phyloP scores from a whole-genome alignment of 192 early-diverging fungal genomes.

The Backusella parvicylindrica region DNA sequence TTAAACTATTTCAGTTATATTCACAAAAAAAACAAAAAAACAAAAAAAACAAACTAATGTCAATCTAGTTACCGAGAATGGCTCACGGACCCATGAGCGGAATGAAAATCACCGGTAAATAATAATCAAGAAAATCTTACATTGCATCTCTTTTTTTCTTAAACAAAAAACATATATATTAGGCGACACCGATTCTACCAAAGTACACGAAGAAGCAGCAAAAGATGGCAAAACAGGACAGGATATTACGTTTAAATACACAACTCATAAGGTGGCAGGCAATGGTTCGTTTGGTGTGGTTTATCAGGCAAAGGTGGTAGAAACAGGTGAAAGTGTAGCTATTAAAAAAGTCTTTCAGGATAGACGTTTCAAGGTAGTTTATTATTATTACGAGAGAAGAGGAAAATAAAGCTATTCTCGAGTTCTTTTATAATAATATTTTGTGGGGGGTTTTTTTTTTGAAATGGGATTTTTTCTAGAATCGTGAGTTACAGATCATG shows the following conservation, averaged over 20 bases:
- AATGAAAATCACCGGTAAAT: constrained; percentile 34
- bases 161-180: background rate
- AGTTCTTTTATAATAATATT: background rate
- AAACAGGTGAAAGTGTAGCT: constrained; percentile 78
- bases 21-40: background rate
- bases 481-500: constrained; percentile 93
- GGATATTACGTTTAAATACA: constrained; percentile 83
- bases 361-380: constrained; percentile 89
- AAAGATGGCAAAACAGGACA: constrained; percentile 86
- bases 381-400: background rate
- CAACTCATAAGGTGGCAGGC: constrained; percentile 91
- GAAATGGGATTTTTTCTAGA: constrained; percentile 42
- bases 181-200: constrained; percentile 37
- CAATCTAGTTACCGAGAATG: constrained; percentile 15
- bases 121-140: background rate
- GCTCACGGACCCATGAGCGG: constrained; percentile 40
- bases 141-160: background rate
- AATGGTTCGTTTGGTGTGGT: constrained; percentile 99
- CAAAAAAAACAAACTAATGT: background rate
- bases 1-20: too few relatives aligned
- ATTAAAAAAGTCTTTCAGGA: constrained; percentile 99
- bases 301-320: constrained; percentile 91
- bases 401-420: background rate
- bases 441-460: background rate
- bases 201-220: constrained; percentile 78